A percentile compares a stretch with the other conserved stretches of the same genome.
Evolutionary conservation across 2,329 filamentous ascomycete species (phyloP).

Genomic region (Arachnopeziza araneosa): DNA sequence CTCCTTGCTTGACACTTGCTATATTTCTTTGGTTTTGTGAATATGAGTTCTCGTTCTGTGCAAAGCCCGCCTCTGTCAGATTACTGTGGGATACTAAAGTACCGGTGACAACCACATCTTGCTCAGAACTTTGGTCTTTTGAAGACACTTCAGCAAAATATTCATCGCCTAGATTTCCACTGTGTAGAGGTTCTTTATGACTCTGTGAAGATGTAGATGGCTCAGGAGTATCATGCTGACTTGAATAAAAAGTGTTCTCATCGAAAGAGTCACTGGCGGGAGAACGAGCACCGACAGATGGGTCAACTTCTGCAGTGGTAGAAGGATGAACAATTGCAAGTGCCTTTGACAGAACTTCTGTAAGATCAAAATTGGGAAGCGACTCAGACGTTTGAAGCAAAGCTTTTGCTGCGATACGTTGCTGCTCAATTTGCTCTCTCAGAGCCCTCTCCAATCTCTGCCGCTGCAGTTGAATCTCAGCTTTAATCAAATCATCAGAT

Average conservation of each 20-base stretch:
- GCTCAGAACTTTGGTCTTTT: slow-evolving; percentile 18
- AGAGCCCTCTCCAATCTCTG: slow-evolving; percentile 74
- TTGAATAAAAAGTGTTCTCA: slow-evolving; percentile 94
- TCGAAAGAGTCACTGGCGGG: slow-evolving; percentile 79
- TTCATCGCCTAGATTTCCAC: not conserved
- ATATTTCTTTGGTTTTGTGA: not conserved
- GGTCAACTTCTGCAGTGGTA: slow-evolving; percentile 51
- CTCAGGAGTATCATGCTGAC: slow-evolving; percentile 75
- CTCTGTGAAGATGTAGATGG: slow-evolving; percentile 37
- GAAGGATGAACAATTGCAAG: slow-evolving; percentile 64
- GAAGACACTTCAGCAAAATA: slow-evolving; percentile 15
- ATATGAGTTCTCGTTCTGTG: not conserved
- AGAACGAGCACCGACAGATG: slow-evolving; percentile 48
- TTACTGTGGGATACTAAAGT: slow-evolving; percentile 28
- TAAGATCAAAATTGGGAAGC: slow-evolving; percentile 61
- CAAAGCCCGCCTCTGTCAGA: slow-evolving; percentile 13
- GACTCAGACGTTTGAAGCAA: slow-evolving; percentile 42
- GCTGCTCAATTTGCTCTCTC: slow-evolving; percentile 70
- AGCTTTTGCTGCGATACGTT: slow-evolving; percentile 39
- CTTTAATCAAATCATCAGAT: slow-evolving; percentile 75
- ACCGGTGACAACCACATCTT: slow-evolving; percentile 24
- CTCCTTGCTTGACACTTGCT: slow-evolving; percentile 1
- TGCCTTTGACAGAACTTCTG: slow-evolving; percentile 67
- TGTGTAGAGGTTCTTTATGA: slow-evolving; percentile 17
- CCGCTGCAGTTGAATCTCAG: slow-evolving; percentile 74